Conservation (phyloP, 2,329 filamentous ascomycete genomes). For the Cercospora zeina region DNA sequence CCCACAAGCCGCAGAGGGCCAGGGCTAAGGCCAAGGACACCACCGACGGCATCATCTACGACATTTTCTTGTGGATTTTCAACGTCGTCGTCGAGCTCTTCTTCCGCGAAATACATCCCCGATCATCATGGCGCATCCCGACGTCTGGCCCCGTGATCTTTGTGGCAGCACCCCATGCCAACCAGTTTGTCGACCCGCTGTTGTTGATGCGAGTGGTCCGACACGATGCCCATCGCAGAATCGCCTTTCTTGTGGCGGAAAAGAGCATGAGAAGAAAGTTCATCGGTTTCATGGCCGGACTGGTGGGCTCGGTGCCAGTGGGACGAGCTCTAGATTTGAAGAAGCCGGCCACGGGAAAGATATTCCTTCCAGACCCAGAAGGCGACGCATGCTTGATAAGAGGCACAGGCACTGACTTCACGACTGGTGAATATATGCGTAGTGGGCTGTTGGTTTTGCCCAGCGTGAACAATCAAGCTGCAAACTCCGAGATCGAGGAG, state of each 20-base stretch:
- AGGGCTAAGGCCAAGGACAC: constrained; percentile 31
- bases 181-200: constrained; percentile 96
- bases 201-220: constrained; percentile 89
- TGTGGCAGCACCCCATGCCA: constrained; percentile 94
- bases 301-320: constrained; percentile 89
- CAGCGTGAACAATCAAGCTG: constrained; percentile 74
- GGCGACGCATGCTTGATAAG: constrained; percentile 79
- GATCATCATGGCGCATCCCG: constrained; percentile 93
- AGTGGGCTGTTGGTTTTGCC: constrained; percentile 87
- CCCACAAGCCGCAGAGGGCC: constrained; percentile 14
- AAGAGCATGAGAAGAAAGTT: constrained; percentile 90
- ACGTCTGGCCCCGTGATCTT: constrained; percentile 86
- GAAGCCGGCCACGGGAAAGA: constrained; percentile 72
- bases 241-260: constrained; percentile 89
- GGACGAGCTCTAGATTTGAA: constrained; percentile 86
- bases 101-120: constrained; percentile 95
- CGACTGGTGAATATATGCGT: constrained; percentile 67
- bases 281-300: constrained; percentile 80
- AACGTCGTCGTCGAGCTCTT: constrained; percentile 90
- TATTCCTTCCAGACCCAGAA: constrained; percentile 87
- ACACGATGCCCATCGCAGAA: constrained; percentile 80
- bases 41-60: constrained; percentile 54
- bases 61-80: constrained; percentile 74
- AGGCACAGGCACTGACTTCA: constrained; percentile 77
- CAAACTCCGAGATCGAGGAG: constrained; percentile 80